These are phyloP conservation scores for Crithidia sp. DNA, from an alignment of 208 protist genomes.

Conservation along the genomic window DNA sequence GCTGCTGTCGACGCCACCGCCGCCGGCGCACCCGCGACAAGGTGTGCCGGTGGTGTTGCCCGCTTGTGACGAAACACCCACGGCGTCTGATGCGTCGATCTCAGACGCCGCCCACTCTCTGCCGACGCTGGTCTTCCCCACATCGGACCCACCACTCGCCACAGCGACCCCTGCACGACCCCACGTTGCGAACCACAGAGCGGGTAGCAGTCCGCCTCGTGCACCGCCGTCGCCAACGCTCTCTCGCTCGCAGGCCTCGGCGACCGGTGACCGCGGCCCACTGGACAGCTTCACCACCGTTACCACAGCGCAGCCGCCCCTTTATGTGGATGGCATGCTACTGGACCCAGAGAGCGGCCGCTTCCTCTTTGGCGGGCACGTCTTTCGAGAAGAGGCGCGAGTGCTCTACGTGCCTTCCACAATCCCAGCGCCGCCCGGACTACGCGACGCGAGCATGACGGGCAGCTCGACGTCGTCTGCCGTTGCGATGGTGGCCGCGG, in stretches of 20 bases:
- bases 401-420: slow-evolving; percentile 40
- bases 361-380: slow-evolving; percentile 68
- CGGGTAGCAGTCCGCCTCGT: background rate
- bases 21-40: background rate
- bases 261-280: background rate
- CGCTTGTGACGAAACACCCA: background rate
- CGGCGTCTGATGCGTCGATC: background rate
- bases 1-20: background rate
- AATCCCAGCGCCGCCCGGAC: background rate
- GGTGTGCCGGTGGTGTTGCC: too few relatives aligned
- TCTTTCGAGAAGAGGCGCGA: slow-evolving; percentile 76
- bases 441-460: background rate
- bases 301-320: slow-evolving; percentile 62
- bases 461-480: background rate
- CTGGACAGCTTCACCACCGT: background rate
- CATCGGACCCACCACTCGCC: too few relatives aligned
- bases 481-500: background rate
- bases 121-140: background rate
- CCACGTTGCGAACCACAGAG: too few relatives aligned
- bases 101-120: background rate
- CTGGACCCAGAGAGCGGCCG: slow-evolving; percentile 49
- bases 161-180: too few relatives aligned
- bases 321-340: slow-evolving; percentile 69
- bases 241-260: background rate
- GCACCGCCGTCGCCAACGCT: background rate